A percentile compares a stretch with the other conserved stretches of the same genome.
Conservation (phyloP, 2,329 filamentous ascomycete species). For the Ceratocystis colombiana region DNA sequence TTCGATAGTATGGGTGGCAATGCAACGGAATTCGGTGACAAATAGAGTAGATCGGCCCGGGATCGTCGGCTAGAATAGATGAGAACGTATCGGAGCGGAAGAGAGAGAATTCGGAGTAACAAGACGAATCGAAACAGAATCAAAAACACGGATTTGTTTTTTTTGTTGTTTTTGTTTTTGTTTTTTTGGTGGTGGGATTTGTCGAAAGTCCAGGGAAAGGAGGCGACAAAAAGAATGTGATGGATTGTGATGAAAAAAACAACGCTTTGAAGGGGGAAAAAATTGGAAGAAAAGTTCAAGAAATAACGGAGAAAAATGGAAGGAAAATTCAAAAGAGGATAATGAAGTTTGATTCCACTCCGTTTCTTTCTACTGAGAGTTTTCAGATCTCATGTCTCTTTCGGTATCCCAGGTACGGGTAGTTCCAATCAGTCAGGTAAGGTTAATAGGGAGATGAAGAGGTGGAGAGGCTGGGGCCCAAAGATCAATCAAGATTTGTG, state of each 20-base stretch:
- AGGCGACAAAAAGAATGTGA: background rate
- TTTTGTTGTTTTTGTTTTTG: no score
- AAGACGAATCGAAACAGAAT: background rate
- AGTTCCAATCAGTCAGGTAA: slow-evolving; percentile 19
- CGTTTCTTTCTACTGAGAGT: slow-evolving; percentile 23
- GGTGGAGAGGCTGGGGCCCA: background rate
- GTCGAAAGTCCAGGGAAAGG: background rate
- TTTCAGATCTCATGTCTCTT: slow-evolving; percentile 24
- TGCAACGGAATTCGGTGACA: background rate
- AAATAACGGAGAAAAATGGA: slow-evolving; percentile 15
- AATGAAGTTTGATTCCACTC: slow-evolving; percentile 23
- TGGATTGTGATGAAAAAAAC: background rate
- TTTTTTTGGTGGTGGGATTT: background rate
- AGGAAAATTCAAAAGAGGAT: slow-evolving; percentile 17
- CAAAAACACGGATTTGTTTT: slow-evolving; percentile 10
- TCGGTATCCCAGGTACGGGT: slow-evolving; percentile 20
- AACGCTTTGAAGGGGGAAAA: background rate
- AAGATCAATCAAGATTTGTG: slow-evolving; percentile 19
- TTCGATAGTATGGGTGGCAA: background rate
- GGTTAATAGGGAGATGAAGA: slow-evolving; percentile 13
- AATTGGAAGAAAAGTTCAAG: slow-evolving; percentile 3
- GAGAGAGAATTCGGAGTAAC: background rate
- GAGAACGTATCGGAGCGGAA: background rate
- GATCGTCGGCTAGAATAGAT: background rate
- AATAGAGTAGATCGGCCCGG: background rate